A percentile compares a stretch with the other conserved stretches of the same genome.
These are phyloP conservation scores for Capronia americana DNA, from an alignment of 2,329 filamentous ascomycete genomes.

Conservation along the genomic window DNA sequence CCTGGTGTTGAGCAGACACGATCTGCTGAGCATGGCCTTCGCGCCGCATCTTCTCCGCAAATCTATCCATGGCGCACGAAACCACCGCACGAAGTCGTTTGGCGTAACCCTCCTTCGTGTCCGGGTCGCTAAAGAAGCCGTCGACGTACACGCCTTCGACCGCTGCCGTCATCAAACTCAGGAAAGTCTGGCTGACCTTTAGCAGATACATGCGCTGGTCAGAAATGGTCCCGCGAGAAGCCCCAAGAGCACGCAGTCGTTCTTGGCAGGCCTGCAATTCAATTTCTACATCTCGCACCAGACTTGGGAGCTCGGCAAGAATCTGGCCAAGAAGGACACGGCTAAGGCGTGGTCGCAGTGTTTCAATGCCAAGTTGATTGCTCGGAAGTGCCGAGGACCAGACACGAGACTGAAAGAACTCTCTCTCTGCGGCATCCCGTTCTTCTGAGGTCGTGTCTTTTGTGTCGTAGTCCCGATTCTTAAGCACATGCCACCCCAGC, in stretches of 20 bases:
- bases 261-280: slow-evolving; percentile 46
- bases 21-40: slow-evolving; percentile 33
- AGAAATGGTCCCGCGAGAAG: slow-evolving; percentile 42
- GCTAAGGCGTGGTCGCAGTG: slow-evolving; percentile 45
- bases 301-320: slow-evolving; percentile 43
- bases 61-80: slow-evolving; percentile 41
- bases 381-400: slow-evolving; percentile 40
- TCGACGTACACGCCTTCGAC: slow-evolving; percentile 52
- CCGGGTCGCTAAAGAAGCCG: slow-evolving; percentile 47
- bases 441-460: slow-evolving; percentile 27
- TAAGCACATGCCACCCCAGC: slow-evolving; percentile 59
- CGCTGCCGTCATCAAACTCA: slow-evolving; percentile 47
- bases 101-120: slow-evolving; percentile 33
- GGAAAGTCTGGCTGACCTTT: slow-evolving; percentile 48
- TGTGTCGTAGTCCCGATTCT: slow-evolving; percentile 52
- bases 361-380: slow-evolving; percentile 43
- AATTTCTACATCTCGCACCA: slow-evolving; percentile 48
- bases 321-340: slow-evolving; percentile 46
- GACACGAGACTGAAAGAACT: slow-evolving; percentile 44
- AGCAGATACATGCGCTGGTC: slow-evolving; percentile 47
- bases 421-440: slow-evolving; percentile 44
- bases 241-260: slow-evolving; percentile 57
- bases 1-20: slow-evolving; percentile 16
- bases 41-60: slow-evolving; percentile 37
- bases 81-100: slow-evolving; percentile 43